Evolutionary conservation across 352 stramenopile genomes (phyloP).

Genomic region (Phytophthora boehmeriae): DNA sequence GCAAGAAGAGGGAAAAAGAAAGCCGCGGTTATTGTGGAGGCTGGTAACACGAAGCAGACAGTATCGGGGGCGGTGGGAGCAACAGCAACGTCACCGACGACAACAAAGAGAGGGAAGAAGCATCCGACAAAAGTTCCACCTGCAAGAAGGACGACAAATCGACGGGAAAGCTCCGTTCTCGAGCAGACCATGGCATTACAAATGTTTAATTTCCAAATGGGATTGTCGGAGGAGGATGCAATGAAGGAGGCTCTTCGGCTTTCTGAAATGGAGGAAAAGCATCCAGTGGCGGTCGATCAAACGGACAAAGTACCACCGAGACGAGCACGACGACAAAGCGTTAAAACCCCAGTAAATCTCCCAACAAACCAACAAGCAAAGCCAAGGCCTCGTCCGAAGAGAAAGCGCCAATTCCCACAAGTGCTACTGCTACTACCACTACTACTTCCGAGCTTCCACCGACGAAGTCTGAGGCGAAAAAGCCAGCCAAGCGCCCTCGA

Average conservation of each 20-base stretch:
- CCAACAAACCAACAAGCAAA: conserved; percentile 13
- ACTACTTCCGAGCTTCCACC: not conserved
- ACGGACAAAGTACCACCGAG: conserved; percentile 5
- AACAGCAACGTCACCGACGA: not conserved
- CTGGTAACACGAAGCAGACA: not conserved
- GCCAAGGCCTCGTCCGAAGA: conserved; percentile 4
- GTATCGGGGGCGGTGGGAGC: not conserved
- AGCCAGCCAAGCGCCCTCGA: conserved; percentile 20
- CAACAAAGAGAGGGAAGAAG: conserved; percentile 5
- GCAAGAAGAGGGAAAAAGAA: too few relatives aligned
- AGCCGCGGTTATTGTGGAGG: too few relatives aligned
- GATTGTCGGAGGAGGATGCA: conserved; percentile 40
- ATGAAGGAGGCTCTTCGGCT: conserved; percentile 38
- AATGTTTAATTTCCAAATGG: conserved; percentile 36
- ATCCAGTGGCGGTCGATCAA: not conserved
- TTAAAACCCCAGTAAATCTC: conserved; percentile 17
- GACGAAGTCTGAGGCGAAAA: conserved; percentile 9
- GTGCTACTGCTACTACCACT: not conserved
- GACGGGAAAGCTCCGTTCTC: conserved; percentile 13
- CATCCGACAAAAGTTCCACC: conserved; percentile 9
- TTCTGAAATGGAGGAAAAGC: conserved; percentile 25
- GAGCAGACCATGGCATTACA: conserved; percentile 35
- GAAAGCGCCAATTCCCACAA: not conserved
- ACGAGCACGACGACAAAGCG: conserved; percentile 15
- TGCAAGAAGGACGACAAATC: conserved; percentile 4